Conservation (phyloP, 495 filamentous ascomycete species). For the Hyaloscypha variabilis region DNA sequence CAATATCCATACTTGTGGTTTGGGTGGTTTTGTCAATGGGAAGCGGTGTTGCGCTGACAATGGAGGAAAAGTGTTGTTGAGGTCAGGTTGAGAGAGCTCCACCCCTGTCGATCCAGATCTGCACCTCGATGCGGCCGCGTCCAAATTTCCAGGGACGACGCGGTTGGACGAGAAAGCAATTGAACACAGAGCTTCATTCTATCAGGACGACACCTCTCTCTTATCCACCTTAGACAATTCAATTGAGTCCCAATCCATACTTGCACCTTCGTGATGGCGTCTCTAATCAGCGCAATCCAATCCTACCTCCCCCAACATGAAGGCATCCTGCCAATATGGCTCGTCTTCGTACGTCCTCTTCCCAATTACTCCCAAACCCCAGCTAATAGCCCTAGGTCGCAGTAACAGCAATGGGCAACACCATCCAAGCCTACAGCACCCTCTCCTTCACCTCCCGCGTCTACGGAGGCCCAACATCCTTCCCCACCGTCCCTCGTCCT, state of each 20-base stretch:
- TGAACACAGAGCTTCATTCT: background rate
- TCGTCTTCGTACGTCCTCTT: conserved; percentile 55
- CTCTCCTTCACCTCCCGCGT: conserved; percentile 73
- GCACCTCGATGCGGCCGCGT: background rate
- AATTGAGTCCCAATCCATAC: background rate
- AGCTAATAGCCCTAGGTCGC: conserved; percentile 58
- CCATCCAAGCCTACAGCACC: conserved; percentile 76
- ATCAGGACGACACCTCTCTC: background rate
- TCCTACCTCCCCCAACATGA: conserved; percentile 54
- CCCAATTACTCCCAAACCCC: background rate
- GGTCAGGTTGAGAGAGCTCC: background rate
- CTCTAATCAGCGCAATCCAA: conserved; percentile 28
- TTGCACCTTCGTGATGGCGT: conserved; percentile 4
- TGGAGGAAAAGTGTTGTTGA: background rate
- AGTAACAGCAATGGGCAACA: conserved; percentile 76
- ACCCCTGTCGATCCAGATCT: background rate
- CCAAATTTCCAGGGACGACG: background rate
- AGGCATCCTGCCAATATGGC: conserved; percentile 68
- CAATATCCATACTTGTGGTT: background rate
- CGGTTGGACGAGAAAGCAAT: background rate
- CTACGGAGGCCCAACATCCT: conserved; percentile 58
- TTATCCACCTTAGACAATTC: background rate
- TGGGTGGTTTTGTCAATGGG: background rate
- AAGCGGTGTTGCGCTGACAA: background rate
- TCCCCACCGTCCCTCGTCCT: conserved; percentile 18